Percentiles rank a stretch among this genome's conserved stretches.
phyloP scores from a whole-genome alignment of 2,329 filamentous ascomycete species.

The Fusarium falciforme region DNA sequence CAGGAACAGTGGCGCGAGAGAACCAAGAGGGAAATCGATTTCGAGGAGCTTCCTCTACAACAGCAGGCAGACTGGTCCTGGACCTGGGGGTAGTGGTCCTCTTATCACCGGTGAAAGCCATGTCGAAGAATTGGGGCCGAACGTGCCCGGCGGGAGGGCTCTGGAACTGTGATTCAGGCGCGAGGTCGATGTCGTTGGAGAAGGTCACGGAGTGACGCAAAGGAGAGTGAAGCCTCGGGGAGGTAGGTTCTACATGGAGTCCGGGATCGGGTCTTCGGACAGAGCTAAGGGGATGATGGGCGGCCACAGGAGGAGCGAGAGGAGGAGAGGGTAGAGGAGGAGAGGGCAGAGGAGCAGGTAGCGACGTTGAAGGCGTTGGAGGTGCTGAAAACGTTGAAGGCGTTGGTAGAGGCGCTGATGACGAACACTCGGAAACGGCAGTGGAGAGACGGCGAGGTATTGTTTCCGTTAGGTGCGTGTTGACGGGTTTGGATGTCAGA shows the following conservation, averaged over 20 bases:
- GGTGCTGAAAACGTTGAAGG: constrained; percentile 4
- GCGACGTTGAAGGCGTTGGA: constrained; percentile 3
- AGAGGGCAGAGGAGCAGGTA: constrained; percentile 5
- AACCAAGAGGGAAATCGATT: constrained; percentile 41
- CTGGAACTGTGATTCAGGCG: constrained; percentile 26
- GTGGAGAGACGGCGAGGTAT: constrained; percentile 30
- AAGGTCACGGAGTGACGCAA: constrained; percentile 47
- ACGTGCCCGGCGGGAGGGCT: constrained; percentile 17
- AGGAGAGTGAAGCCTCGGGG: constrained; percentile 46
- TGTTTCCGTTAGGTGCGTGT: constrained; percentile 37
- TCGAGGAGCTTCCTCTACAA: constrained; percentile 32
- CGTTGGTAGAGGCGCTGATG: constrained; percentile 20
- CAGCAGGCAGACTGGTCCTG: constrained; percentile 21
- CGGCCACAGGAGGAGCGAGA: constrained; percentile 29
- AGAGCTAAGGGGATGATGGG: constrained; percentile 31
- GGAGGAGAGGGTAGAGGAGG: constrained; percentile 9
- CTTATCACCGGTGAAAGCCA: constrained; percentile 48
- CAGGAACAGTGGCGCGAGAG: constrained; percentile 27
- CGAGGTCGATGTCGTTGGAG: constrained; percentile 29
- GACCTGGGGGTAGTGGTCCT: constrained; percentile 19
- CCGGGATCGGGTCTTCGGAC: constrained; percentile 38
- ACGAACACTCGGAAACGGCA: constrained; percentile 29
- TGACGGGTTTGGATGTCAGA: constrained; percentile 30
- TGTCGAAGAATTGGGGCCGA: constrained; percentile 46
- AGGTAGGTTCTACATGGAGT: constrained; percentile 44